Percentiles rank a stretch among this genome's conserved stretches.
Conservation (phyloP, 306 rosid genomes). For the Quercus dentata region DNA sequence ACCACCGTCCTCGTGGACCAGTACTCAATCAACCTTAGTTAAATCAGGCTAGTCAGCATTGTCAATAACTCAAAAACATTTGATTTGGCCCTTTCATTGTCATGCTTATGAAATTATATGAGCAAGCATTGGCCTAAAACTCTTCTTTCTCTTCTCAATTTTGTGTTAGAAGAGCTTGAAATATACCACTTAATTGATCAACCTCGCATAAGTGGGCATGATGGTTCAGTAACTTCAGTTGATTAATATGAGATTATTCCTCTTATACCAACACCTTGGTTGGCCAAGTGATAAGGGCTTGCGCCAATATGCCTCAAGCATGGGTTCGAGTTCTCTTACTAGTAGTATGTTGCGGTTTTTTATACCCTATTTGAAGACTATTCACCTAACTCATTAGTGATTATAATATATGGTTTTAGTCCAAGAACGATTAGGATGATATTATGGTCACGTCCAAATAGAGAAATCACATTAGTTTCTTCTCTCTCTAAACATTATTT, state of each 20-base stretch:
- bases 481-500: too few relatives aligned
- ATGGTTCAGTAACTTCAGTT: too few relatives aligned
- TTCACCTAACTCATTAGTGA: too few relatives aligned
- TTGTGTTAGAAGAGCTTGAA: not conserved
- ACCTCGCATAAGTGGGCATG: not conserved
- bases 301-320: too few relatives aligned
- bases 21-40: not conserved
- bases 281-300: too few relatives aligned
- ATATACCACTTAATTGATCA: not conserved
- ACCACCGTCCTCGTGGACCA: conserved; percentile 17
- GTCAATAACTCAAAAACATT: not conserved
- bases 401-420: too few relatives aligned
- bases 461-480: rapidly evolving
- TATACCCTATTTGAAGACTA: rapidly evolving
- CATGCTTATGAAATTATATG: too few relatives aligned
- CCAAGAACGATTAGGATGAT: rapidly evolving
- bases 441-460: rapidly evolving
- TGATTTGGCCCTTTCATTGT: too few relatives aligned
- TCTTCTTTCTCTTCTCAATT: not conserved
- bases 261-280: too few relatives aligned
- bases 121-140: too few relatives aligned
- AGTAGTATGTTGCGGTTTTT: rapidly evolving
- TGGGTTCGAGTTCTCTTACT: too few relatives aligned
- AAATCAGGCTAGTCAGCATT: not conserved
- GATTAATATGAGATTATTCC: too few relatives aligned